Conservation (phyloP, 1,139 yeast genomes). For the Sugiyamaella grinbergsii region DNA sequence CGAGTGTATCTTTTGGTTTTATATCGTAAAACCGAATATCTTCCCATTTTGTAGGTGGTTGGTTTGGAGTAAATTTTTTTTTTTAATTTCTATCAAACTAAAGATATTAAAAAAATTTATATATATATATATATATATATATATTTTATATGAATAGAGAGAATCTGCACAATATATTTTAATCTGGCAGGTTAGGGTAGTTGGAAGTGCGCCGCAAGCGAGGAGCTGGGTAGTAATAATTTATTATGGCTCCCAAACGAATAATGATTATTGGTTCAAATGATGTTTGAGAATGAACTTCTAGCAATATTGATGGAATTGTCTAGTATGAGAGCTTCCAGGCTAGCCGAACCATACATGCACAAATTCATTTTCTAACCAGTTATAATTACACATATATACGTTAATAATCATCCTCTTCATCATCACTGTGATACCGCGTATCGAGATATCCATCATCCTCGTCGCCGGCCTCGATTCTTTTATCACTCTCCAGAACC, state of each 20-base stretch:
- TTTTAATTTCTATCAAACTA: not conserved
- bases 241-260: no score
- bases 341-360: no score
- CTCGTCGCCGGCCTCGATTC: constrained; percentile 62
- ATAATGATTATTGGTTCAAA: no score
- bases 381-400: not conserved
- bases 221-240: no score
- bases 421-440: constrained; percentile 6
- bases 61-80: no score
- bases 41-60: constrained; percentile 75
- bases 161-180: not conserved
- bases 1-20: constrained; percentile 46
- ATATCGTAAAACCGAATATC: constrained; percentile 70
- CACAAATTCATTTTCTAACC: no score
- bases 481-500: constrained; percentile 62
- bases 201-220: no score
- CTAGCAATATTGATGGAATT: no score
- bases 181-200: not conserved
- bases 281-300: not conserved
- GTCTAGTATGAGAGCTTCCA: no score
- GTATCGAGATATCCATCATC: constrained; percentile 20
- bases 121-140: no score
- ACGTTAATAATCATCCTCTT: constrained; percentile 7
- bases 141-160: no score
- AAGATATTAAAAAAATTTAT: not conserved